phyloP scores from a whole-genome alignment of 2,329 filamentous ascomycete species.

The Uncinocarpus reesii region DNA sequence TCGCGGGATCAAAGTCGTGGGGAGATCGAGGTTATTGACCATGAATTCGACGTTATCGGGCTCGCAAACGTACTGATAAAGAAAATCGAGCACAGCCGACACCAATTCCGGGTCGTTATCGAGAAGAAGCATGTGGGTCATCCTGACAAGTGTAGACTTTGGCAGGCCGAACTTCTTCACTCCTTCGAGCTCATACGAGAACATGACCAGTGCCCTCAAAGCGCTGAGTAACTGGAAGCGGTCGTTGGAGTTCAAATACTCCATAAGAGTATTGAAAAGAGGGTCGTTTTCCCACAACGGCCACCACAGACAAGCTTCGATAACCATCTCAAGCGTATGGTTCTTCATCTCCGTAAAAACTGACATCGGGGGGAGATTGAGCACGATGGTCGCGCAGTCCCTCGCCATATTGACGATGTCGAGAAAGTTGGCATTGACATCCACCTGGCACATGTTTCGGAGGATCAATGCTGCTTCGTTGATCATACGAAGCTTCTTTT shows the following conservation, averaged over 20 bases:
- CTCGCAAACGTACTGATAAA: constrained; percentile 89
- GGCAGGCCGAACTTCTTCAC: constrained; percentile 69
- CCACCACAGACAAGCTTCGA: constrained; percentile 78
- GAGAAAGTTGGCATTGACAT: constrained; percentile 76
- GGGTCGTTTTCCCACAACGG: constrained; percentile 61
- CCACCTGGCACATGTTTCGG: constrained; percentile 89
- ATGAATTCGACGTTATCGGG: constrained; percentile 71
- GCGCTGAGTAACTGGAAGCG: constrained; percentile 72
- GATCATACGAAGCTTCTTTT: constrained; percentile 61
- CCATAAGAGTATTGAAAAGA: constrained; percentile 64
- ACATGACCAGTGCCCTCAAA: constrained; percentile 70
- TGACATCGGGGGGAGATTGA: constrained; percentile 65
- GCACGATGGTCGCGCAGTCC: constrained; percentile 71
- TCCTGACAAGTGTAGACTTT: constrained; percentile 47
- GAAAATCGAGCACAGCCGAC: constrained; percentile 79
- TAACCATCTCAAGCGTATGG: constrained; percentile 80
- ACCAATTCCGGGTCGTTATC: constrained; percentile 75
- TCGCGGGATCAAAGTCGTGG: constrained; percentile 55
- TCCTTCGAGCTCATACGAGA: constrained; percentile 75
- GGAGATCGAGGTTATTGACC: constrained; percentile 29
- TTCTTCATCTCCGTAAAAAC: constrained; percentile 79
- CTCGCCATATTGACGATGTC: constrained; percentile 55
- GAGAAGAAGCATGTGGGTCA: constrained; percentile 34
- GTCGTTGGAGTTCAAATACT: constrained; percentile 53
- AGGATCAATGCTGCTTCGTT: constrained; percentile 81